A percentile compares a stretch with the other conserved stretches of the same genome.
Conservation (phyloP, 2,329 filamentous ascomycete species). For the Aspergillus novoparasiticus region DNA sequence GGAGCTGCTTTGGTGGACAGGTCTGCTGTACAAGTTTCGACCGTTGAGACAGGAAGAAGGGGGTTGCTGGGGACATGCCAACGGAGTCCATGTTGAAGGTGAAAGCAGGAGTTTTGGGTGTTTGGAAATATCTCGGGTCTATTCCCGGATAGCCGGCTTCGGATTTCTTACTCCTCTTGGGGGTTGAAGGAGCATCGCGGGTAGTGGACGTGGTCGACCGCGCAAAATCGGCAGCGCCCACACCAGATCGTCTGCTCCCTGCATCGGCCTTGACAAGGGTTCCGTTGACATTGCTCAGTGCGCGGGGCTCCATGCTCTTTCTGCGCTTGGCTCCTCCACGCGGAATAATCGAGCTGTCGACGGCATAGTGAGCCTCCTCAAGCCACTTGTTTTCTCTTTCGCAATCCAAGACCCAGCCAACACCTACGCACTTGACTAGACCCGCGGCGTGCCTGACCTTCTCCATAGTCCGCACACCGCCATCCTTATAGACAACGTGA, state of each 20-base stretch:
- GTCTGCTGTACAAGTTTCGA: slow-evolving; percentile 53
- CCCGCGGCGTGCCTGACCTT: slow-evolving; percentile 74
- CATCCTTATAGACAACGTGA: slow-evolving; percentile 89
- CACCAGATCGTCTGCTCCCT: slow-evolving; percentile 33
- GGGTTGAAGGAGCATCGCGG: slow-evolving; percentile 15
- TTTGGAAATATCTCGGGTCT: slow-evolving; percentile 25
- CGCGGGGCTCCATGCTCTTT: slow-evolving; percentile 79
- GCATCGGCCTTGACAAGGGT: slow-evolving; percentile 52
- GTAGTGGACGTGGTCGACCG: slow-evolving; percentile 37
- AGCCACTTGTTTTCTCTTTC: slow-evolving; percentile 77
- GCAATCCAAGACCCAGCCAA: slow-evolving; percentile 85
- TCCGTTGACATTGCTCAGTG: slow-evolving; percentile 69
- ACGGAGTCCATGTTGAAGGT: slow-evolving; percentile 42
- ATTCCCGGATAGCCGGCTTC: slow-evolving; percentile 22
- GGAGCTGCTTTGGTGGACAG: slow-evolving; percentile 56
- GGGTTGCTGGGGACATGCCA: slow-evolving; percentile 49
- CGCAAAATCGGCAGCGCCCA: slow-evolving; percentile 35
- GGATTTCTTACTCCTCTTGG: slow-evolving; percentile 14
- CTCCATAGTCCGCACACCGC: slow-evolving; percentile 75
- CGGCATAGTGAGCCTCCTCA: slow-evolving; percentile 69
- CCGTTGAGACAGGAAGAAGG: slow-evolving; percentile 48
- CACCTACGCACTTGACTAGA: slow-evolving; percentile 80
- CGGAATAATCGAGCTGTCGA: slow-evolving; percentile 68
- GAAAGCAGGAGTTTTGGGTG: slow-evolving; percentile 39
- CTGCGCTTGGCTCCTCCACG: slow-evolving; percentile 71